Conservation (phyloP, 768 basidiomycete genomes). For the Gloeopeniophorella convolvens region DNA sequence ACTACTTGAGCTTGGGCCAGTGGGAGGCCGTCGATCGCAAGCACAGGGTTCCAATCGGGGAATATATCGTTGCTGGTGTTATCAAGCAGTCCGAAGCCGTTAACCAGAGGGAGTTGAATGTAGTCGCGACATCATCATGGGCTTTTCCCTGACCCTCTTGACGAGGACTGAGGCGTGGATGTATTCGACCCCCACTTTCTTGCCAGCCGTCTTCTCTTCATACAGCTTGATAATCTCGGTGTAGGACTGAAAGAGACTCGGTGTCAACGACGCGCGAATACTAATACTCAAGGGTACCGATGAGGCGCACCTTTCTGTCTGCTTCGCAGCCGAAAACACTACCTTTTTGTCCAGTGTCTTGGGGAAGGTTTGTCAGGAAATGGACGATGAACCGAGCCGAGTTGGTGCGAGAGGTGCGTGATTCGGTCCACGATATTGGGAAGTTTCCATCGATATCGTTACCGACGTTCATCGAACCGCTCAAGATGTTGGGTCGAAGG, state of each 20-base stretch:
- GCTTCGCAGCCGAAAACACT: too few species aligned
- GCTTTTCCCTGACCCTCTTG: too few species aligned
- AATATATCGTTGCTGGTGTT: conserved; percentile 11
- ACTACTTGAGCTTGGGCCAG: too few species aligned
- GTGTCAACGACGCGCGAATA: not conserved
- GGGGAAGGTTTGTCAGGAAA: too few species aligned
- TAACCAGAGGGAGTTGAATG: conserved; percentile 8
- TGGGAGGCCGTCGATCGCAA: conserved; percentile 10
- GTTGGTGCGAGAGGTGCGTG: too few species aligned
- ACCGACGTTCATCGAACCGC: too few species aligned
- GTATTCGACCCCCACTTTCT: conserved; percentile 15
- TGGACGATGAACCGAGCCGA: too few species aligned
- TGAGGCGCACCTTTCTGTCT: too few species aligned
- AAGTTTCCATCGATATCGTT: too few species aligned
- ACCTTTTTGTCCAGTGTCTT: too few species aligned
- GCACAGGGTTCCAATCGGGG: conserved; percentile 21
- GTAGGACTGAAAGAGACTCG: not conserved
- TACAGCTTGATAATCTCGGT: conserved; percentile 16
- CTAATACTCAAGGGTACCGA: conserved; percentile 1
- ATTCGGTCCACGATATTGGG: too few species aligned
- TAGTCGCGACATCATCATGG: conserved; percentile 5
- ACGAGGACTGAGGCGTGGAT: conserved; percentile 4
- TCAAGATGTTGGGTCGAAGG: too few species aligned
- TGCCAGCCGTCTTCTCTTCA: conserved; percentile 13
- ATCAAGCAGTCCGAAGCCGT: conserved; percentile 1